Conservation (phyloP, 2,329 filamentous ascomycete genomes). For the Epichloe gansuensis region DNA sequence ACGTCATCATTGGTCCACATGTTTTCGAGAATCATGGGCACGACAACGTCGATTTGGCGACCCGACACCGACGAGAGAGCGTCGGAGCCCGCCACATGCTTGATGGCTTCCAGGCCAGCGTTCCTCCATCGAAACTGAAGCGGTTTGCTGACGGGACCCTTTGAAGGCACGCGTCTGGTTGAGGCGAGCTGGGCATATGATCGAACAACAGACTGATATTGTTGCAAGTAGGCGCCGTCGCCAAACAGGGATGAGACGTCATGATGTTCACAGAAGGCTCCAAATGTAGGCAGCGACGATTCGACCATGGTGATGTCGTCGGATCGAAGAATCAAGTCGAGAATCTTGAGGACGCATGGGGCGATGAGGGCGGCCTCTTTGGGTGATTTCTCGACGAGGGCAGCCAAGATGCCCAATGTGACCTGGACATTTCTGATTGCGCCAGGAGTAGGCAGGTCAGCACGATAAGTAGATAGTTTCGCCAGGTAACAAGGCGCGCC, state of each 20-base stretch:
- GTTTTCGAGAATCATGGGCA: constrained; percentile 81
- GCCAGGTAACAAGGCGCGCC: not conserved
- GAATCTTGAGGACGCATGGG: constrained; percentile 69
- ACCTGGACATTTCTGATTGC: constrained; percentile 72
- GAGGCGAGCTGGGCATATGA: constrained; percentile 73
- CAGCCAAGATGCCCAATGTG: constrained; percentile 81
- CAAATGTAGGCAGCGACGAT: constrained; percentile 75
- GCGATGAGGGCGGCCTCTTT: constrained; percentile 86
- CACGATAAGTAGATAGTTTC: not conserved
- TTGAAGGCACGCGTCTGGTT: constrained; percentile 40
- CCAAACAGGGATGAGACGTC: constrained; percentile 76
- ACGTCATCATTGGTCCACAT: constrained; percentile 64
- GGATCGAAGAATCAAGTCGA: constrained; percentile 71
- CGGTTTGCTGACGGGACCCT: constrained; percentile 50
- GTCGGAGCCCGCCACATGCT: constrained; percentile 68
- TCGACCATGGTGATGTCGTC: constrained; percentile 88
- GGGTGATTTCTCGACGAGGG: constrained; percentile 84
- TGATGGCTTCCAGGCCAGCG: constrained; percentile 65
- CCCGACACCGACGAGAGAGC: constrained; percentile 63
- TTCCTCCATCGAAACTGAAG: constrained; percentile 69
- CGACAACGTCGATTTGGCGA: constrained; percentile 63
- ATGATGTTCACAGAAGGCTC: constrained; percentile 79
- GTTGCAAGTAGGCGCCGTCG: constrained; percentile 68
- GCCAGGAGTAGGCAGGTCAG: not conserved
- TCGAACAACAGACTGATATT: constrained; percentile 72